phyloP scores from a whole-genome alignment of 116 monocot genomes.

The Phalaenopsis hybrid region DNA sequence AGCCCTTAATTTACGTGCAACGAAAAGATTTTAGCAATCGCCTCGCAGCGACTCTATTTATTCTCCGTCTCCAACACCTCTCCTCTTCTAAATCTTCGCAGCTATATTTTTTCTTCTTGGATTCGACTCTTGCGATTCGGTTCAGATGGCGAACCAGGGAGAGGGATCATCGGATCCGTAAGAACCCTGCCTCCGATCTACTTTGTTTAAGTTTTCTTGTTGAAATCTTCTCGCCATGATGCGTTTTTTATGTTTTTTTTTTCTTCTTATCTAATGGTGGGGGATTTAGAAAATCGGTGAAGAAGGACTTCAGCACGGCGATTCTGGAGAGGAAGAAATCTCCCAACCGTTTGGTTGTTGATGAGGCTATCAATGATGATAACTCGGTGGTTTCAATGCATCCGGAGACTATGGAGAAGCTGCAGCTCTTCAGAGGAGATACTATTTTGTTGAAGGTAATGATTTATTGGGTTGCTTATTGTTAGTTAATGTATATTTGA shows the following conservation, averaged over 20 bases:
- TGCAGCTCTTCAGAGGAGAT: constrained; percentile 83
- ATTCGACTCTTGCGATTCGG: neutral
- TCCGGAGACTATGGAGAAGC: constrained; percentile 82
- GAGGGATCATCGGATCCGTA: constrained; percentile 37
- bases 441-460: constrained; percentile 71
- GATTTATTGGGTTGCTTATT: neutral
- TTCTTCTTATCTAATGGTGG: neutral
- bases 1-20: neutral
- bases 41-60: neutral
- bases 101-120: neutral
- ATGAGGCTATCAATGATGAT: constrained; percentile 75
- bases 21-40: neutral
- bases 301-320: constrained; percentile 77
- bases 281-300: constrained; percentile 46
- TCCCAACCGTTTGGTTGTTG: constrained; percentile 68
- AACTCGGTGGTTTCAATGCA: constrained; percentile 69
- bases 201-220: neutral
- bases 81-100: neutral
- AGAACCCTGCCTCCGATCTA: constrained; percentile 1
- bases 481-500: neutral
- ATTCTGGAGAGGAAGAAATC: constrained; percentile 88
- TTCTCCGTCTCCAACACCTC: neutral
- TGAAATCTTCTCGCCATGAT: neutral
- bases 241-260: neutral
- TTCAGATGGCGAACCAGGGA: constrained; percentile 26